phyloP scores from a whole-genome alignment of 768 basidiomycete species.

The Xerocomus brunneocitrinus region DNA sequence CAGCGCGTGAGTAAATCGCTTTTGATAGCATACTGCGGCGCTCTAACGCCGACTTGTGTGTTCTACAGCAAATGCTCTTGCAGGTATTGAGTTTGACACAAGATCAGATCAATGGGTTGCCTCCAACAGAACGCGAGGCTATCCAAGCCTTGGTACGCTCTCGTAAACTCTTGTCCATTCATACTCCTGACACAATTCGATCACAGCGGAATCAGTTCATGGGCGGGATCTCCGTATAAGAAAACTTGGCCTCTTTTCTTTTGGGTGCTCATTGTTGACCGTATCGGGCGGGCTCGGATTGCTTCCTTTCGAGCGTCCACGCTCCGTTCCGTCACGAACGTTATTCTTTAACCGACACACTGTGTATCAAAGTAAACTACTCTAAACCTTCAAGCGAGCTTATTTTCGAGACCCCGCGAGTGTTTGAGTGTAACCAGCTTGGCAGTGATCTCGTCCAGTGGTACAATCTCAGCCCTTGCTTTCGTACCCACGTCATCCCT shows the following conservation, averaged over 20 bases:
- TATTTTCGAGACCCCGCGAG: constrained; percentile 49
- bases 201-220: constrained; percentile 33
- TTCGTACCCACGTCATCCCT: constrained; percentile 91
- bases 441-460: constrained; percentile 63
- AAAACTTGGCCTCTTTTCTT: neutral
- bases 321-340: constrained; percentile 1
- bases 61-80: constrained; percentile 66
- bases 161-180: neutral
- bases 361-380: constrained; percentile 3
- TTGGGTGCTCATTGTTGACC: neutral
- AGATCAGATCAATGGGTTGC: constrained; percentile 79
- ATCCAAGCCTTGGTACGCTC: constrained; percentile 71
- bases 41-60: neutral
- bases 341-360: neutral
- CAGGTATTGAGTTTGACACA: constrained; percentile 80
- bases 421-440: constrained; percentile 73
- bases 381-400: constrained; percentile 33
- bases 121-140: constrained; percentile 71
- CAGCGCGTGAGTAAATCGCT: constrained; percentile 41
- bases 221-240: constrained; percentile 28
- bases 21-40: neutral
- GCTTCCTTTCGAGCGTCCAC: neutral
- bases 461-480: constrained; percentile 67
- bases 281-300: neutral
- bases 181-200: neutral